Evolutionary conservation across 208 protist genomes (phyloP).

Genomic region (Tritrichomonas musculus): DNA sequence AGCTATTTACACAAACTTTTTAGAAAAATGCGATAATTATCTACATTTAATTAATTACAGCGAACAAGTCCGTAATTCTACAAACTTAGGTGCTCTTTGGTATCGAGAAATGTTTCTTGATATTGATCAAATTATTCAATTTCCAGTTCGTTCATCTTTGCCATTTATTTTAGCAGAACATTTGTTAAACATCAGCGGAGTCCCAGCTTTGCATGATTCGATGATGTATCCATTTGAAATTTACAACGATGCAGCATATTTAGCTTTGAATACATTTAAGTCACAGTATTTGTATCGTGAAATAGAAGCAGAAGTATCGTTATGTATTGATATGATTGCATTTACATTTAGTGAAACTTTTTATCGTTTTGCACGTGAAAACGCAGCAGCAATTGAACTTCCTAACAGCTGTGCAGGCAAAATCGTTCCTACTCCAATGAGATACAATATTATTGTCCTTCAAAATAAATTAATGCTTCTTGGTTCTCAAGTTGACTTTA

Average conservation of each 20-base stretch:
- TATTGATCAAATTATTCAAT: slow-evolving; percentile 13
- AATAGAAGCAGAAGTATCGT: not conserved
- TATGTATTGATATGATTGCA: slow-evolving; percentile 27
- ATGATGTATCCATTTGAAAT: slow-evolving; percentile 19
- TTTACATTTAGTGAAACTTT: slow-evolving; percentile 20
- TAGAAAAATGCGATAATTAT: not conserved
- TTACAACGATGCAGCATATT: slow-evolving; percentile 9
- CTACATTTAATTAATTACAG: not conserved
- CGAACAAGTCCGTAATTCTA: not conserved
- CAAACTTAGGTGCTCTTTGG: not conserved
- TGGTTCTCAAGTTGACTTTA: not conserved
- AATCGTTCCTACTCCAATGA: not conserved
- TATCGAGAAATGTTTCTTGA: not conserved
- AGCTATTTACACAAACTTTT: not conserved
- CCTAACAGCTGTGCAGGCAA: not conserved
- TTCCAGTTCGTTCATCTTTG: not conserved
- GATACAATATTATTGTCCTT: not conserved
- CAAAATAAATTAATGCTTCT: not conserved
- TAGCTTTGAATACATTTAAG: slow-evolving; percentile 3
- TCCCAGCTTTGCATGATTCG: not conserved
- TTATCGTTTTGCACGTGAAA: not conserved
- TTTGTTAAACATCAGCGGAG: not conserved
- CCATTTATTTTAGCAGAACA: slow-evolving; percentile 25
- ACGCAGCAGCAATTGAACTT: not conserved
- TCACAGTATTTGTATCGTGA: not conserved